Conservation (phyloP, 1,139 yeast species). For the Blastobotrys capitulatus region DNA sequence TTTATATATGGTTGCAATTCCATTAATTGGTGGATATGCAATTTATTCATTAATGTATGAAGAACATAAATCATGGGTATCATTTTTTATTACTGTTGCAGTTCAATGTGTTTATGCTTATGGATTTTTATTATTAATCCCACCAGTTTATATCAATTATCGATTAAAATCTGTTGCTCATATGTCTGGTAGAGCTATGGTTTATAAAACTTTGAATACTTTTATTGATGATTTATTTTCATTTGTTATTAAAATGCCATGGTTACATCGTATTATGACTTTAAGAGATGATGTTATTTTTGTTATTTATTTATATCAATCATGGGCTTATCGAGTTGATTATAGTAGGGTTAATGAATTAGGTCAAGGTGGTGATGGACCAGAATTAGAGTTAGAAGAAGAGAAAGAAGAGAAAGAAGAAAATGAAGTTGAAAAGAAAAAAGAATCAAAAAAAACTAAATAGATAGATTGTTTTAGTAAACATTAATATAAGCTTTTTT, state of each 20-base stretch:
- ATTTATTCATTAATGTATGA: constrained; percentile 36
- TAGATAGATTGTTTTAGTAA: constrained; percentile 1
- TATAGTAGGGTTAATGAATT: constrained; percentile 37
- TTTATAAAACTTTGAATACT: constrained; percentile 39
- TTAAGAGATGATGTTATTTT: constrained; percentile 39
- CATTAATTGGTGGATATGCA: constrained; percentile 37
- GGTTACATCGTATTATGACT: constrained; percentile 39
- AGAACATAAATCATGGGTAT: constrained; percentile 40
- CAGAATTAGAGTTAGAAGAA: constrained; percentile 9
- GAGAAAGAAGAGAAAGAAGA: not conserved
- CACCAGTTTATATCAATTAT: constrained; percentile 39
- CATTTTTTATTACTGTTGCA: constrained; percentile 36
- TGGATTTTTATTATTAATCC: constrained; percentile 38
- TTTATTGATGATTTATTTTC: constrained; percentile 41
- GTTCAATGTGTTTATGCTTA: constrained; percentile 41
- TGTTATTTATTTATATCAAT: constrained; percentile 37
- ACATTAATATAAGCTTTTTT: no score
- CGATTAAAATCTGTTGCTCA: constrained; percentile 40
- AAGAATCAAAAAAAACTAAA: not conserved
- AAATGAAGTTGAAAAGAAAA: not conserved
- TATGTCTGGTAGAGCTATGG: constrained; percentile 39
- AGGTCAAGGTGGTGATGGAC: constrained; percentile 35
- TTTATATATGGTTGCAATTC: constrained; percentile 35
- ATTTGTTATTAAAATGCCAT: constrained; percentile 38
- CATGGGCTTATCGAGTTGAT: constrained; percentile 39